Evolutionary conservation across 2,329 filamentous ascomycete genomes (phyloP).

Genomic region (Neocatenulostroma microsporum): DNA sequence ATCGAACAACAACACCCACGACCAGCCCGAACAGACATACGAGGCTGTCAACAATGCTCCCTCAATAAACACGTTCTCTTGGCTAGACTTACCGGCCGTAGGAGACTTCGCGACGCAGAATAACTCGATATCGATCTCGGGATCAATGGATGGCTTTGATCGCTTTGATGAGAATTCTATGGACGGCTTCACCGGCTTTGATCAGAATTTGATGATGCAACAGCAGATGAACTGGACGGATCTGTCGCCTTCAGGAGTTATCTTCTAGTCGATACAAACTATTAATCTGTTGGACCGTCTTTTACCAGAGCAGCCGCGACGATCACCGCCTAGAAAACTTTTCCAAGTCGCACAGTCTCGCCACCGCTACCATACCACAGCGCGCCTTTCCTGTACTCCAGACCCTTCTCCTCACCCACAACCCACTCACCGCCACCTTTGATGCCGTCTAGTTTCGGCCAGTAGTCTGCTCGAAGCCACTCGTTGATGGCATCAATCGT

Average conservation of each 20-base stretch:
- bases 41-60: conserved; percentile 19
- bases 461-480: conserved; percentile 64
- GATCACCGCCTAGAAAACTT: too few species aligned
- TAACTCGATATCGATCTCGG: conserved; percentile 19
- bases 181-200: conserved; percentile 23
- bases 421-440: conserved; percentile 63
- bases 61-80: conserved; percentile 50
- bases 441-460: conserved; percentile 48
- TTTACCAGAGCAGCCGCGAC: too few species aligned
- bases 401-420: conserved; percentile 74
- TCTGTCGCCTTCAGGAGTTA: conserved; percentile 19
- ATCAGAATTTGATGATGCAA: conserved; percentile 21
- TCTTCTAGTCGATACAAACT: too few species aligned
- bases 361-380: conserved; percentile 81
- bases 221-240: conserved; percentile 22
- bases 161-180: conserved; percentile 22
- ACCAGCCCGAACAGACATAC: conserved; percentile 27
- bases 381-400: conserved; percentile 65
- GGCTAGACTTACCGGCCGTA: conserved; percentile 54
- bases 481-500: conserved; percentile 68
- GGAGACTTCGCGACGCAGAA: conserved; percentile 45
- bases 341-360: conserved; percentile 53
- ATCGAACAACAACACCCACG: conserved; percentile 13
- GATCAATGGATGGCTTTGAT: conserved; percentile 22
- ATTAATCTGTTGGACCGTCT: too few species aligned